A percentile compares a stretch with the other conserved stretches of the same genome.
These are phyloP conservation scores for Colletotrichum sp. DNA, from an alignment of 2,329 filamentous ascomycete species.

Conservation along the genomic window DNA sequence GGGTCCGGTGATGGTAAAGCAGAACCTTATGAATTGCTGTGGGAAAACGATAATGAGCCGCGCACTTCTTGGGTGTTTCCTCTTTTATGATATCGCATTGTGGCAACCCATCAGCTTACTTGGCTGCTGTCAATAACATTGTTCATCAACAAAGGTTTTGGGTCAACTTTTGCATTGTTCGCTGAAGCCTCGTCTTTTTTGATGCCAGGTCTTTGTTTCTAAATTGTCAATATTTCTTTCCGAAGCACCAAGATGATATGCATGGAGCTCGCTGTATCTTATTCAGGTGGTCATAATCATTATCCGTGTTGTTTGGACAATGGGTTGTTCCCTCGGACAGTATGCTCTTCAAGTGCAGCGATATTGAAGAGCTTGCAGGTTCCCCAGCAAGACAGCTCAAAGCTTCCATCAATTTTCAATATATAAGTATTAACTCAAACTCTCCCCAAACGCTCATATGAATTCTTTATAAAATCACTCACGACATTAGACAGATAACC, in stretches of 20 bases:
- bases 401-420: background rate
- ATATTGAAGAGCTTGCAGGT: background rate
- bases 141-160: background rate
- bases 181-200: background rate
- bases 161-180: rapidly evolving
- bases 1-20: background rate
- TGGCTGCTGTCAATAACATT: background rate
- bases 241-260: rapidly evolving
- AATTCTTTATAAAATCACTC: background rate
- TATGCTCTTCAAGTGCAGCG: background rate
- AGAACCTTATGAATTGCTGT: background rate
- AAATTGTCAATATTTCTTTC: rapidly evolving
- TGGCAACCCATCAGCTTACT: rapidly evolving
- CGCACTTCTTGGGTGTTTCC: background rate
- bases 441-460: background rate
- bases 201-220: background rate
- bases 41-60: rapidly evolving
- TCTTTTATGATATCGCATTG: rapidly evolving
- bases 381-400: background rate
- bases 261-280: rapidly evolving
- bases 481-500: background rate
- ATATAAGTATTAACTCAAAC: background rate
- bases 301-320: background rate
- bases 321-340: background rate
- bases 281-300: rapidly evolving